Percentiles rank a stretch among this genome's conserved stretches.
Evolutionary conservation across 352 stramenopile genomes (phyloP).

Genomic region (Phytophthora agathidicida): DNA sequence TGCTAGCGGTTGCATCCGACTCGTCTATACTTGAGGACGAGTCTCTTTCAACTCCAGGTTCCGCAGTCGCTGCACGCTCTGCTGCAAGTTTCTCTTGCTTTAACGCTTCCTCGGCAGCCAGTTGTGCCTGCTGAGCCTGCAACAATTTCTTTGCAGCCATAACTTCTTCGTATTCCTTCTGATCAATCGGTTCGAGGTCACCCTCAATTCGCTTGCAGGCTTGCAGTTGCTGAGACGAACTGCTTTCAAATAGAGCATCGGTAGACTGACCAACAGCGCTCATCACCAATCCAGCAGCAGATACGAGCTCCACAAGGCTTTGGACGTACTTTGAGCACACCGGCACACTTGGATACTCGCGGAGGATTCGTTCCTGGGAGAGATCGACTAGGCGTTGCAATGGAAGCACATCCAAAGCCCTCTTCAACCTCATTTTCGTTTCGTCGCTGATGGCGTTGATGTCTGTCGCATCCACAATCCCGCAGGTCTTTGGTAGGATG

Average conservation of each 20-base stretch:
- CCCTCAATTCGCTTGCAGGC: constrained; percentile 68
- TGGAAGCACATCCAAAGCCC: constrained; percentile 59
- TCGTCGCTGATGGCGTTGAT: constrained; percentile 29
- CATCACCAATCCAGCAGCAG: constrained; percentile 67
- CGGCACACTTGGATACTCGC: constrained; percentile 76
- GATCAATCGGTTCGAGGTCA: constrained; percentile 71
- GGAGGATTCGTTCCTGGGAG: constrained; percentile 74
- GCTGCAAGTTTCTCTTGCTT: constrained; percentile 52
- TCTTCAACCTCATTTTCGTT: constrained; percentile 36
- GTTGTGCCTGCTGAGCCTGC: constrained; percentile 42
- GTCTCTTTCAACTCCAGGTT: constrained; percentile 23
- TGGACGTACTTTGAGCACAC: constrained; percentile 88
- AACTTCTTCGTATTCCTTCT: constrained; percentile 73
- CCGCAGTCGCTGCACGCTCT: constrained; percentile 42
- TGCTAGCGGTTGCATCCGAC: constrained; percentile 5
- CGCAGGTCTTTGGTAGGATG: constrained; percentile 59
- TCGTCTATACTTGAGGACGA: constrained; percentile 30
- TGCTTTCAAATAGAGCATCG: constrained; percentile 56
- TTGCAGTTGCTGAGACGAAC: constrained; percentile 43
- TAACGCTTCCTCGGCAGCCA: constrained; percentile 53
- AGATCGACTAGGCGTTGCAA: constrained; percentile 76
- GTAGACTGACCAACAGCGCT: constrained; percentile 53
- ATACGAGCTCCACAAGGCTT: constrained; percentile 84
- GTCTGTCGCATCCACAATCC: constrained; percentile 14
- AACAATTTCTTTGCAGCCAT: constrained; percentile 47